A percentile compares a stretch with the other conserved stretches of the same genome.
Conservation (phyloP, 1,139 yeast species). For the Sugiyamaella paludigena region DNA sequence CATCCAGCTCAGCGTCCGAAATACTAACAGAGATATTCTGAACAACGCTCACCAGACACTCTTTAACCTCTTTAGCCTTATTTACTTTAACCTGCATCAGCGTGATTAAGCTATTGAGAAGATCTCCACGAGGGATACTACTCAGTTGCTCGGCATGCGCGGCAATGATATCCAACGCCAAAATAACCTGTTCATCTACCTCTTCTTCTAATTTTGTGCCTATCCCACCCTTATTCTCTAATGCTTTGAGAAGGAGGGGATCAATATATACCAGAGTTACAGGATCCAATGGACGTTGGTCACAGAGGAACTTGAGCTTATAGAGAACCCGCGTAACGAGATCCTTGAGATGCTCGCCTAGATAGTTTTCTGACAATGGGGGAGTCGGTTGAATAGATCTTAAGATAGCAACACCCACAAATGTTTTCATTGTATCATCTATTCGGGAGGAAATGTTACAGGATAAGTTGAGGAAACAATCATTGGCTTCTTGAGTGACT, state of each 20-base stretch:
- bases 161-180: conserved; percentile 74
- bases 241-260: conserved; percentile 63
- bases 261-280: conserved; percentile 67
- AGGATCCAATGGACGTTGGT: conserved; percentile 67
- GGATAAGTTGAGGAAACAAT: conserved; percentile 35
- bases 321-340: conserved; percentile 66
- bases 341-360: conserved; percentile 53
- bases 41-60: conserved; percentile 71
- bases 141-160: conserved; percentile 74
- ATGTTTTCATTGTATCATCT: conserved; percentile 46
- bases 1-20: conserved; percentile 53
- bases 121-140: conserved; percentile 64
- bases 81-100: conserved; percentile 66
- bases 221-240: conserved; percentile 54
- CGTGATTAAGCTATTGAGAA: conserved; percentile 60
- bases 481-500: conserved; percentile 33
- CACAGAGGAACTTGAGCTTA: conserved; percentile 70
- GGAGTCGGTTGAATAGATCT: conserved; percentile 41
- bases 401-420: conserved; percentile 67
- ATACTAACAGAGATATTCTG: conserved; percentile 69
- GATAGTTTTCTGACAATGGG: conserved; percentile 40
- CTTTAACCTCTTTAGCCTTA: conserved; percentile 78
- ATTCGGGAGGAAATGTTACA: conserved; percentile 45
- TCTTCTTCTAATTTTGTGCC: conserved; percentile 65
- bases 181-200: conserved; percentile 78